phyloP scores from a whole-genome alignment of 2,329 filamentous ascomycete genomes.

The Monilinia vaccinii-corymbosi region DNA sequence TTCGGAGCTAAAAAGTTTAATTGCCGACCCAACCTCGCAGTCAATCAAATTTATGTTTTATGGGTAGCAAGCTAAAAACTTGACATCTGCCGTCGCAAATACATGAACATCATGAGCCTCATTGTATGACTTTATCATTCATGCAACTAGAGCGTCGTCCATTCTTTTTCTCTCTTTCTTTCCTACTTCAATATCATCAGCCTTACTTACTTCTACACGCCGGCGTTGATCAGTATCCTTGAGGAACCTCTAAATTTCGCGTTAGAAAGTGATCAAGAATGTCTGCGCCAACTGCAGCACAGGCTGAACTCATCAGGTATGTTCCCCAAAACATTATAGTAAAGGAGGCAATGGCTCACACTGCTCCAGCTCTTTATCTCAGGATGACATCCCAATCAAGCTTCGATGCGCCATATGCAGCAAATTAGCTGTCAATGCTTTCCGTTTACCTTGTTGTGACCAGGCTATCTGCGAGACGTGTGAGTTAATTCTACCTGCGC shows the following conservation, averaged over 20 bases:
- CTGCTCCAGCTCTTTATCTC: slow-evolving; percentile 25
- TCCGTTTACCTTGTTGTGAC: slow-evolving; percentile 88
- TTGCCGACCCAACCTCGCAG: slow-evolving; percentile 6
- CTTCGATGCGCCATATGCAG: slow-evolving; percentile 90
- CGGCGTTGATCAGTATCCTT: not conserved
- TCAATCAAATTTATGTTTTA: not conserved
- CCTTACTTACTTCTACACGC: not conserved
- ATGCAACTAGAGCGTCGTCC: slow-evolving; percentile 7
- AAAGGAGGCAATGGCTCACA: slow-evolving; percentile 11
- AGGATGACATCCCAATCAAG: slow-evolving; percentile 87
- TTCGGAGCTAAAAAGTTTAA: slow-evolving; percentile 7
- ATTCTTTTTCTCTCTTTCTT: slow-evolving; percentile 6
- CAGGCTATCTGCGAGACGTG: slow-evolving; percentile 88
- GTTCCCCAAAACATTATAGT: not conserved
- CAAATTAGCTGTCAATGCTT: slow-evolving; percentile 82
- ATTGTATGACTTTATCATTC: not conserved
- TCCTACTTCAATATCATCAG: not conserved
- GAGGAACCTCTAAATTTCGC: not conserved
- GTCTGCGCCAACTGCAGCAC: slow-evolving; percentile 25
- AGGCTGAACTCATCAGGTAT: slow-evolving; percentile 30
- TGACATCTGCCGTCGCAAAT: slow-evolving; percentile 1
- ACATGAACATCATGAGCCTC: slow-evolving; percentile 4
- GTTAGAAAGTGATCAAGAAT: slow-evolving; percentile 15
- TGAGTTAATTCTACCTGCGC: slow-evolving; percentile 33
- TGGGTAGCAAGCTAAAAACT: not conserved